phyloP scores from a whole-genome alignment of 305 asterid genomes.

The Solanum hybrid region DNA sequence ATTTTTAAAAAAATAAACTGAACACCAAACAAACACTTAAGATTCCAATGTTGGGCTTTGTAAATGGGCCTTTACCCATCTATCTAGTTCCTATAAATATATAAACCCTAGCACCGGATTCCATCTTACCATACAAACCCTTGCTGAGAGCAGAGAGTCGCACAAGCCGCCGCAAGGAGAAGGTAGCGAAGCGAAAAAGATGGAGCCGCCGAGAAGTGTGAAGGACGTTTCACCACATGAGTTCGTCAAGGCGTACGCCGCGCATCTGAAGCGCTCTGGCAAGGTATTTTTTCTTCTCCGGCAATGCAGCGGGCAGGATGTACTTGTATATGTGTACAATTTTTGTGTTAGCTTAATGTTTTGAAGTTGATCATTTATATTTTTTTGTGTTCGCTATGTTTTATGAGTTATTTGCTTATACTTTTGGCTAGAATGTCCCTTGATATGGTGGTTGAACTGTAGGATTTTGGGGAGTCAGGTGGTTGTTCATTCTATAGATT shows the following conservation, averaged over 20 bases:
- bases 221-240: slow-evolving; percentile 87
- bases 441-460: not conserved
- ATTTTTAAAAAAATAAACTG: not conserved
- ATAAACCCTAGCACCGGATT: slow-evolving; percentile 3
- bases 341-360: not conserved
- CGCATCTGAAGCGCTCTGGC: slow-evolving; percentile 90
- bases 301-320: not conserved
- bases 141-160: slow-evolving; percentile 7
- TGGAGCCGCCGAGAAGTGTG: slow-evolving; percentile 65
- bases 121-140: not conserved
- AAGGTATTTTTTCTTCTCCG: slow-evolving; percentile 33
- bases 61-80: not conserved
- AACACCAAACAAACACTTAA: not conserved
- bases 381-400: not conserved
- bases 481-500: not conserved
- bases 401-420: not conserved
- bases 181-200: slow-evolving; percentile 6
- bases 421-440: not conserved
- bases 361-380: not conserved
- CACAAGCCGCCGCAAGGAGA: slow-evolving; percentile 10
- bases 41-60: not conserved
- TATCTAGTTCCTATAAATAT: not conserved
- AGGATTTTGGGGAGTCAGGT: not conserved
- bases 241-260: slow-evolving; percentile 77
- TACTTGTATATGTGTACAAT: not conserved